A percentile compares a stretch with the other conserved stretches of the same genome.
Evolutionary conservation across 805 yeast genomes (phyloP).

Genomic region (Starmerella bombicola): DNA sequence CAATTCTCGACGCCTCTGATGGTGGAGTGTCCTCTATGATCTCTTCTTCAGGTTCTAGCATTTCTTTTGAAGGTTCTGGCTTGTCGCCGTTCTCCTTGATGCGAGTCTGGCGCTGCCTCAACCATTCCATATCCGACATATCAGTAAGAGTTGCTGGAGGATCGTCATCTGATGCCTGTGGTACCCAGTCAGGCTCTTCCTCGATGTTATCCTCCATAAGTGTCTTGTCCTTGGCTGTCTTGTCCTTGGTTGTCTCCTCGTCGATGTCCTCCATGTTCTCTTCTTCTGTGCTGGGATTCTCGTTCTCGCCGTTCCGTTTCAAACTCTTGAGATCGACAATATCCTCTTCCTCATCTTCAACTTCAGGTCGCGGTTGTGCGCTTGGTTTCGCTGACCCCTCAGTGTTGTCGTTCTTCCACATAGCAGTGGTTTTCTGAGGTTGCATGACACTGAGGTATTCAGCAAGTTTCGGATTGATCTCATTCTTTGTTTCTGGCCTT

Average conservation of each 20-base stretch:
- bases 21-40: constrained; percentile 11
- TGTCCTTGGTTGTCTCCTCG: constrained; percentile 14
- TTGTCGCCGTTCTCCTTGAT: constrained; percentile 39
- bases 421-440: constrained; percentile 38
- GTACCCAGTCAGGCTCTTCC: constrained; percentile 6
- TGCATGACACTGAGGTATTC: constrained; percentile 79
- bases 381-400: constrained; percentile 18
- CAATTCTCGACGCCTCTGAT: constrained; percentile 29
- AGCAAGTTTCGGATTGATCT: constrained; percentile 40
- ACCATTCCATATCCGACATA: constrained; percentile 78
- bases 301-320: neutral
- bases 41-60: neutral
- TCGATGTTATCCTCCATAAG: constrained; percentile 25
- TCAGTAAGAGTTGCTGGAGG: constrained; percentile 41
- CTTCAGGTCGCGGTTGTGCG: neutral
- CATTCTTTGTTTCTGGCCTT: constrained; percentile 18
- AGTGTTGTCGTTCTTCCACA: constrained; percentile 29
- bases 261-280: constrained; percentile 23
- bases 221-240: constrained; percentile 11
- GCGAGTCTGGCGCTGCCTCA: constrained; percentile 58
- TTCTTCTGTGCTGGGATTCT: constrained; percentile 31
- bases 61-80: neutral
- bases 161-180: constrained; percentile 14
- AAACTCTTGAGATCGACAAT: constrained; percentile 24
- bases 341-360: constrained; percentile 24